Conservation (phyloP, 768 basidiomycete genomes). For the Leucocoprinus leucothites region DNA sequence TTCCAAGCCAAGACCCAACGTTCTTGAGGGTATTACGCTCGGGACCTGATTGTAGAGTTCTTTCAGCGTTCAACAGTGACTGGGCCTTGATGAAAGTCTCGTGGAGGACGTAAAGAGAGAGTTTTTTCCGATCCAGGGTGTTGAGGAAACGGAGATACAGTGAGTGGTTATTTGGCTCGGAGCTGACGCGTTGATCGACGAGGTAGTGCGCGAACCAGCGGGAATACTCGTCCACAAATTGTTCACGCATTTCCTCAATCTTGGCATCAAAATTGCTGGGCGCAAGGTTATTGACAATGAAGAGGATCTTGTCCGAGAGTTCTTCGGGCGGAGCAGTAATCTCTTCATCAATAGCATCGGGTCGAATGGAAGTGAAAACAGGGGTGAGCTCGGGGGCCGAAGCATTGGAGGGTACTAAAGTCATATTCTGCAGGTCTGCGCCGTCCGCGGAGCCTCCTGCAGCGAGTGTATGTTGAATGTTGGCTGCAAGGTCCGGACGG, state of each 20-base stretch:
- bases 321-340: constrained; percentile 78
- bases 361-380: constrained; percentile 76
- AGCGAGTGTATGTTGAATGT: constrained; percentile 69
- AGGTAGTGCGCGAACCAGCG: constrained; percentile 98
- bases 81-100: constrained; percentile 92
- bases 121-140: constrained; percentile 60
- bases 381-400: constrained; percentile 37
- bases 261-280: constrained; percentile 91
- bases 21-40: constrained; percentile 91
- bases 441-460: constrained; percentile 39
- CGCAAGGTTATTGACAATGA: constrained; percentile 97
- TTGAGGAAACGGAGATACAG: constrained; percentile 95
- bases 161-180: constrained; percentile 95
- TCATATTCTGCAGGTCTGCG: constrained; percentile 31
- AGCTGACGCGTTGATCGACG: constrained; percentile 92
- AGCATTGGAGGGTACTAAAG: not conserved
- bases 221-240: constrained; percentile 81
- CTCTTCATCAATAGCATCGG: constrained; percentile 62
- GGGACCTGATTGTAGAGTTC: constrained; percentile 78
- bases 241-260: constrained; percentile 77
- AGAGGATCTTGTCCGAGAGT: constrained; percentile 88
- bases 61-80: constrained; percentile 84
- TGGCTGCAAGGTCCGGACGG: constrained; percentile 75
- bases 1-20: constrained; percentile 92
- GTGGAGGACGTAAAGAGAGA: constrained; percentile 82